Evolutionary conservation across 768 basidiomycete species (phyloP).

Genomic region (Rhizopogon vinicolor): DNA sequence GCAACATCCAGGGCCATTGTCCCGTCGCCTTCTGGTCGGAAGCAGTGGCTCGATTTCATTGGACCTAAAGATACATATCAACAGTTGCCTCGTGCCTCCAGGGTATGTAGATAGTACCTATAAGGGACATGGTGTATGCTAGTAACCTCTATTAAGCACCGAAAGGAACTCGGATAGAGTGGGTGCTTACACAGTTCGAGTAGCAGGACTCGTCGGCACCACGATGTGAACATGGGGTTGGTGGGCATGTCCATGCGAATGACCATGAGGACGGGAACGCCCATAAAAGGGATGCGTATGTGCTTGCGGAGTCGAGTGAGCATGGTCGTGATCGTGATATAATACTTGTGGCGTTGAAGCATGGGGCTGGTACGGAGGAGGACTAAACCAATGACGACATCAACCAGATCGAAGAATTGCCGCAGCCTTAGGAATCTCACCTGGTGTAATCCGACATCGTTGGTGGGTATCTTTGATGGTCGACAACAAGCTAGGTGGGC

Average conservation of each 20-base stretch:
- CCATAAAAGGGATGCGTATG: background rate
- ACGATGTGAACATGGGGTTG: background rate
- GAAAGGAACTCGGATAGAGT: background rate
- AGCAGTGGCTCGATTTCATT: background rate
- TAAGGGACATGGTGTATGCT: background rate
- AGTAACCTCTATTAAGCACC: background rate
- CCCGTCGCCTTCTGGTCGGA: background rate
- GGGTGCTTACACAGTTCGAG: background rate
- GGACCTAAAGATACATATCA: background rate
- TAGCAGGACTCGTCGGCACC: background rate
- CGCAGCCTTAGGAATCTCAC: background rate
- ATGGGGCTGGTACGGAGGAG: background rate
- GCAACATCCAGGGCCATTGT: background rate
- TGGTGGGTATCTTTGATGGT: background rate
- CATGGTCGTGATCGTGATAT: background rate
- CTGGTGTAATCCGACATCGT: background rate
- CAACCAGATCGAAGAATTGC: background rate
- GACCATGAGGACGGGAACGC: background rate
- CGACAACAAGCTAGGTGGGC: background rate
- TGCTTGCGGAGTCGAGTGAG: background rate
- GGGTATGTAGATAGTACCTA: background rate
- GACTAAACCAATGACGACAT: background rate
- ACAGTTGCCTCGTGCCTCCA: background rate
- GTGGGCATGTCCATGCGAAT: background rate
- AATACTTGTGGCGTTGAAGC: background rate